A percentile compares a stretch with the other conserved stretches of the same genome.
These are phyloP conservation scores for Haematococcus lacustris DNA, from an alignment of 139 green algal genomes.

Conservation along the genomic window DNA sequence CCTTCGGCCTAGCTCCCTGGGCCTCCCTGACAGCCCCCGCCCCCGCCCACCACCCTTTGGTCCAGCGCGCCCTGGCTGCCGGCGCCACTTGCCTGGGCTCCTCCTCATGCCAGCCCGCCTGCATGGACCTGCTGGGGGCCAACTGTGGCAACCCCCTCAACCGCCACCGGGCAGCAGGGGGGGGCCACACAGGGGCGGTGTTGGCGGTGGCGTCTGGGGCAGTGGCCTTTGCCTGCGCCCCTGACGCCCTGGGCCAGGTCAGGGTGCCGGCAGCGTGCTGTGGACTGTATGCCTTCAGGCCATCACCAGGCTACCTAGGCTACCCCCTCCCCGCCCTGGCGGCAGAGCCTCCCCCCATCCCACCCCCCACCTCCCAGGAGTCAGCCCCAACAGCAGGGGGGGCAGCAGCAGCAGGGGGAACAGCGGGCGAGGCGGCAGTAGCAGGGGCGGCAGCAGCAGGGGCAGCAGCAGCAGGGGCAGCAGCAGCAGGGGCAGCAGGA, in stretches of 20 bases:
- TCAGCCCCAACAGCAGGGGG: not conserved
- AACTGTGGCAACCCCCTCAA: constrained; percentile 33
- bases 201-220: constrained; percentile 18
- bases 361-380: not conserved
- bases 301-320: constrained; percentile 14
- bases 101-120: constrained; percentile 14
- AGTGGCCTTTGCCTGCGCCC: constrained; percentile 15
- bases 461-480: constrained; percentile 7
- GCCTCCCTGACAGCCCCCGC: not conserved
- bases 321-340: not conserved
- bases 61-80: constrained; percentile 4
- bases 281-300: constrained; percentile 22
- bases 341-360: not conserved
- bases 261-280: constrained; percentile 40
- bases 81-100: constrained; percentile 27
- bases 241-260: constrained; percentile 24
- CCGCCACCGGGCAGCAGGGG: constrained; percentile 17
- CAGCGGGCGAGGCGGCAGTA: not conserved
- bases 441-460: not conserved
- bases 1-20: constrained; percentile 15
- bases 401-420: not conserved
- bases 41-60: not conserved
- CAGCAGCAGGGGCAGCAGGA: not conserved
- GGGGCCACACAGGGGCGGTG: constrained; percentile 27
- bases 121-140: constrained; percentile 20